A percentile compares a stretch with the other conserved stretches of the same genome.
phyloP scores from a whole-genome alignment of 768 basidiomycete species.

The Suillus paluster region DNA sequence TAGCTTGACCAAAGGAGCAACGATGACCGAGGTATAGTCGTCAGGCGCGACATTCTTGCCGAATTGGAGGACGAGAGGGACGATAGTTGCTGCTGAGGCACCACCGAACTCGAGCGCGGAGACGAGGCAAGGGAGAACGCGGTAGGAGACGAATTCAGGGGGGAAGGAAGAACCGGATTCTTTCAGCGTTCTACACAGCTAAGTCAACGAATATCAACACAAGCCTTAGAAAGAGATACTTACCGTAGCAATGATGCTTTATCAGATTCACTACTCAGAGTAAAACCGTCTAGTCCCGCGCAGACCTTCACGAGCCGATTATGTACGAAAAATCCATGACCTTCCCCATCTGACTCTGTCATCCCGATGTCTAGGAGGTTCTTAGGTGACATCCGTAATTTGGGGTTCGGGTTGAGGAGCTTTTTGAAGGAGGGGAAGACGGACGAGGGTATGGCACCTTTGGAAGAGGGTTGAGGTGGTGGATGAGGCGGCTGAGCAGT shows the following conservation, averaged over 20 bases:
- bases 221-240: slow-evolving; percentile 14
- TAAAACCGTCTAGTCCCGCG: slow-evolving; percentile 83
- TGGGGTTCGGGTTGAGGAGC: slow-evolving; percentile 88
- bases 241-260: slow-evolving; percentile 75
- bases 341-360: slow-evolving; percentile 59
- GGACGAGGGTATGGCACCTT: slow-evolving; percentile 73
- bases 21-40: slow-evolving; percentile 70
- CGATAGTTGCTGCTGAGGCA: slow-evolving; percentile 71
- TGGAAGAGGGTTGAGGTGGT: slow-evolving; percentile 75
- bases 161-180: slow-evolving; percentile 85
- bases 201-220: neutral
- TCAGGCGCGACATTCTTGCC: slow-evolving; percentile 71
- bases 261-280: slow-evolving; percentile 79
- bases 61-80: no score
- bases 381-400: slow-evolving; percentile 75
- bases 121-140: slow-evolving; percentile 86
- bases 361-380: slow-evolving; percentile 80
- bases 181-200: slow-evolving; percentile 62
- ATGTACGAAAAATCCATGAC: slow-evolving; percentile 76
- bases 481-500: slow-evolving; percentile 86
- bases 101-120: slow-evolving; percentile 81
- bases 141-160: slow-evolving; percentile 83
- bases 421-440: slow-evolving; percentile 86
- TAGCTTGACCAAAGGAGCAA: slow-evolving; percentile 79
- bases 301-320: slow-evolving; percentile 89